Evolutionary conservation across 306 rosid species (phyloP).

Genomic region (Albizia julibrissin): DNA sequence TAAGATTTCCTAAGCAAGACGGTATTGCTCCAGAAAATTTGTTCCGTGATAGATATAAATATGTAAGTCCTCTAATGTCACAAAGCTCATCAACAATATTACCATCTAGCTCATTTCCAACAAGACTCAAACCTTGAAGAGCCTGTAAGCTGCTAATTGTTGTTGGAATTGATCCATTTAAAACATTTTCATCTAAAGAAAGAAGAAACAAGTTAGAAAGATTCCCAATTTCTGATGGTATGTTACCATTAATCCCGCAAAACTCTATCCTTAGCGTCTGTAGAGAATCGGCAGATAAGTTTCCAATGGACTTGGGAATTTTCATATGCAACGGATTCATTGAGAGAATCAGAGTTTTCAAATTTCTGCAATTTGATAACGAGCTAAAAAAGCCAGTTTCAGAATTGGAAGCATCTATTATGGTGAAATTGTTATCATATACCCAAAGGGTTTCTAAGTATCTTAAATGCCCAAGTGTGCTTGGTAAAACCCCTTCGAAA

Average conservation of each 20-base stretch:
- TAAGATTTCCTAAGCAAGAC: conserved; percentile 26
- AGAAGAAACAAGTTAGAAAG: not conserved
- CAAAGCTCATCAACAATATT: conserved; percentile 21
- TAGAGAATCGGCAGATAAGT: not conserved
- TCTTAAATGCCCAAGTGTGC: not conserved
- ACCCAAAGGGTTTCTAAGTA: not conserved
- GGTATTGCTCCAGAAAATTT: conserved; percentile 28
- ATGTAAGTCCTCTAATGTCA: conserved; percentile 1
- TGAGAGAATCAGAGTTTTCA: conserved; percentile 2
- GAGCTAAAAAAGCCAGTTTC: not conserved
- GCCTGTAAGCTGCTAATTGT: not conserved
- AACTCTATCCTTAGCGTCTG: not conserved
- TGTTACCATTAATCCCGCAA: not conserved
- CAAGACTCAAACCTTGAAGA: conserved; percentile 22
- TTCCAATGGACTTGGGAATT: not conserved
- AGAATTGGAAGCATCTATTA: not conserved
- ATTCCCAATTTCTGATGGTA: conserved; percentile 15
- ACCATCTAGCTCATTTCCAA: conserved; percentile 23
- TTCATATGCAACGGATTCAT: conserved; percentile 21
- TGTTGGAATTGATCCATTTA: not conserved
- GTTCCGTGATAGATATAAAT: not conserved
- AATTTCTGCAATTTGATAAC: not conserved
- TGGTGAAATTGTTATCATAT: not conserved
- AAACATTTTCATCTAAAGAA: not conserved
- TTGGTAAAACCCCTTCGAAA: not conserved